Evolutionary conservation across 2,329 filamentous ascomycete genomes (phyloP), one percentile per base, ranked within the genome.

Genomic region (Nigrospora sphaerica): DNA sequence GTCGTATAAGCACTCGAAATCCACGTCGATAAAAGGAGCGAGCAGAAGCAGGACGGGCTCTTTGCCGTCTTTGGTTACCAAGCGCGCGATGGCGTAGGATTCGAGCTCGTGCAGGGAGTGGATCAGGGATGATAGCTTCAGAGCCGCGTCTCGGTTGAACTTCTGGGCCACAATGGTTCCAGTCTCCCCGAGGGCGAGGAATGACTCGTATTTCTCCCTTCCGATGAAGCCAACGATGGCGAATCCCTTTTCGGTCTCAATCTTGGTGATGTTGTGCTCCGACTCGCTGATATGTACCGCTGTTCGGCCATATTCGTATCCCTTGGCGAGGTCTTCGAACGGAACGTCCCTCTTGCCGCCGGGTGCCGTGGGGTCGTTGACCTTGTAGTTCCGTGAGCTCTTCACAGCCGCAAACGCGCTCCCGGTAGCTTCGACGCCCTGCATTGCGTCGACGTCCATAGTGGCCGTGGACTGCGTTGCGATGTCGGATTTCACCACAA

Each of bases 281-380:
- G 86, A 86, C 55, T 91, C 84, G 53, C 81, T 88, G 54, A 98
- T 95, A 54, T 86, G 84, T 1, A 98, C 92, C 3, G 88, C 89
- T 1, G 92, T 96, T 47, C 90, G 80, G 39, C 93, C 93, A 62
- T 98, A 98, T 59, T 89, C 84, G 59, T 92, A 98, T 0, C 93
- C 93, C 62, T 90, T 95, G n/a, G 88, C 88, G 34, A 98, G 74
- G 14, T 88, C 80, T 13, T 95, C 90, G 48, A 82, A 81, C 28
- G 86, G 81, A 23, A 98, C 83, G 45, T 95, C 88, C 45, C 76
- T 77, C 67, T 92, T 95, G 12, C 87, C 86, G 14, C 88, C 89
- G 0, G 85, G 82, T 1, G 82, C 83, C 35, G 78, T 72, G 6
- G 85, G 77, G 50, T 96, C 88, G 34, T 84, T 79, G 49, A 97